Evolutionary conservation across 1,284 basidiomycete genomes (phyloP), one percentile per base, ranked within the genome.

Genomic region (Somion occarium): DNA sequence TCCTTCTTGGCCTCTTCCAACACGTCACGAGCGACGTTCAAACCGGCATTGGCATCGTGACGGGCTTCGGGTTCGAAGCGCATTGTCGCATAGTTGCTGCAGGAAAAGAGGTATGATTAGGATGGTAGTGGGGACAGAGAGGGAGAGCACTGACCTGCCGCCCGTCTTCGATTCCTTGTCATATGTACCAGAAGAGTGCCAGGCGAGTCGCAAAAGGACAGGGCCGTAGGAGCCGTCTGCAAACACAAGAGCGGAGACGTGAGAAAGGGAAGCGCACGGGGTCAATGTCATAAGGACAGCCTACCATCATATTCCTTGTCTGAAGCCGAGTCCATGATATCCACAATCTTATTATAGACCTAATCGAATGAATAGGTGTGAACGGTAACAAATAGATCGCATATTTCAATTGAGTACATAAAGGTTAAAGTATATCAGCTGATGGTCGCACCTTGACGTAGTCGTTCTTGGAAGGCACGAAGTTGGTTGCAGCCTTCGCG

Each of bases 1-100:
- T 94, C 80, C 55, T 85, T 67, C 75, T 99, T 95, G 68, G 98
- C 72, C 54, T 87, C 82, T 68, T 98, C 90, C 80, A 98, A 85
- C 59, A 93, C 73, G 12, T 73, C 78, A 51, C 96, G 90, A 19
- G 93, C 95, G 52, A 93, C 68, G 56, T 88, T 68, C 52, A 98
- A 76, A 55, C 95, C 94, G 51, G 83, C 83, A 73, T 98, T 98
- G 50, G 93, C 95, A 43, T 80, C 85, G 68, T 98, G 93, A 37
- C 79, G 69, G 11, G 92, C 69, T 68, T 97, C 94, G 34, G 89
- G 85, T 60, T 85, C 80, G 72, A 95, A 97, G 55, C 93, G 88
- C 93, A 97, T 96, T 26, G 93, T 95, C 12, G 94, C 93, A 60
- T 91, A 93, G 78, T 96, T 95, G 75, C 88, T 91, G 51, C 41